Evolutionary conservation across 805 yeast genomes (phyloP), one percentile per base, ranked within the genome.

Genomic region (Spathaspora hagerdaliae): DNA sequence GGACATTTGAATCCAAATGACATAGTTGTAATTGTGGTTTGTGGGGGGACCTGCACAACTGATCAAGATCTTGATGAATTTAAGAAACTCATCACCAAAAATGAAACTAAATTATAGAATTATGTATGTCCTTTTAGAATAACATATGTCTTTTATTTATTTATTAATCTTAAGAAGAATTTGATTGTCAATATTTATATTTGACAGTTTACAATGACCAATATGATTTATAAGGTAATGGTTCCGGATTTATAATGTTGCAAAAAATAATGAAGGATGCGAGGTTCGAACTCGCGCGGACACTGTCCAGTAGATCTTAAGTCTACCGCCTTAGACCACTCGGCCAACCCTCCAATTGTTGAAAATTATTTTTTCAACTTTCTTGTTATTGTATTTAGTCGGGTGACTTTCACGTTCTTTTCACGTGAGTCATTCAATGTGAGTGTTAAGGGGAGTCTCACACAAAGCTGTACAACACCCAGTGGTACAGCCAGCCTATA

Each of bases 261-360:
- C 32, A 61, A 63, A 61, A 58, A 48, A 64, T 63, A 59, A 51
- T 70, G 75, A 69, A 70, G 74, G 74, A 60, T 67, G 74, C 74
- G 75, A 68, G 75, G 71, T 69, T 70, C 75, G 75, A 70, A 69
- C 75, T 69, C 75, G 74, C 75, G 75, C 75, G 74, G 75, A 67
- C 71, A 64, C 52, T 56, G 71, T 67, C 75, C 74, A 70, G 63
- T 65, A 64, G 75, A 70, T 66, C 75, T 70, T 70, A 69, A 69
- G 75, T 70, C 75, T 64, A 65, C 74, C 75, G 74, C 75, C 75
- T 69, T 69, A 68, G 74, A 69, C 75, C 74, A 69, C 75, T 70
- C 75, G 75, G 75, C 74, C 75, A 70, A 67, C 73, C 74, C 74
- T 70, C 75, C 75, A 27, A 11, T 14, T 35, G 42, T 24, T 7